Conservation (phyloP, 306 rosid species). For the Gleditsia sinensis region DNA sequence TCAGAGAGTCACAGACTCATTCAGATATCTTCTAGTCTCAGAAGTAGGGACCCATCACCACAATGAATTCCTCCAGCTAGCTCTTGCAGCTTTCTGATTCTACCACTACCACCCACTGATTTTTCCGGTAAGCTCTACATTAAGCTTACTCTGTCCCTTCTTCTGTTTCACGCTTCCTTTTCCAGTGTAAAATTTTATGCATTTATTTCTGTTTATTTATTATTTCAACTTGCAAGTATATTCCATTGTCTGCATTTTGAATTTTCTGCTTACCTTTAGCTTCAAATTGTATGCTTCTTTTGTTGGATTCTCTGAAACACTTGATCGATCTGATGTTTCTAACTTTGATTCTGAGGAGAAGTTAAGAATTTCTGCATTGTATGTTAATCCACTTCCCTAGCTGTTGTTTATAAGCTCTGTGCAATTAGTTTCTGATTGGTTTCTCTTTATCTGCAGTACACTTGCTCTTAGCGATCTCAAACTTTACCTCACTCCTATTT, state of each 20-base stretch:
- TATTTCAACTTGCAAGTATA: conserved; percentile 18
- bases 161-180: conserved; percentile 18
- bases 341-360: background rate
- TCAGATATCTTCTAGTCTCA: conserved; percentile 12
- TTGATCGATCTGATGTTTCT: conserved; percentile 41
- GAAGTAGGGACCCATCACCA: conserved; percentile 20
- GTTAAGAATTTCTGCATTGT: conserved; percentile 28
- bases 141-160: background rate
- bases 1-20: background rate
- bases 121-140: conserved; percentile 27
- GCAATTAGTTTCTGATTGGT: conserved; percentile 1
- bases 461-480: background rate
- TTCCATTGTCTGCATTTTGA: conserved; percentile 35
- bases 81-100: conserved; percentile 37
- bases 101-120: conserved; percentile 11
- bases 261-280: conserved; percentile 31
- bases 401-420: conserved; percentile 10
- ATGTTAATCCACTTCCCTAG: background rate
- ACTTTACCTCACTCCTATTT: background rate
- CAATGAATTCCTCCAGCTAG: conserved; percentile 8
- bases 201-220: background rate
- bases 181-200: background rate
- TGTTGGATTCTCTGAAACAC: background rate
- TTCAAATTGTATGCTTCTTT: conserved; percentile 18
- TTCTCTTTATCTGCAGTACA: background rate